Base-by-base conservation (phyloP, 805 yeast species). In the Zygotorulaspora sp. region DNA sequence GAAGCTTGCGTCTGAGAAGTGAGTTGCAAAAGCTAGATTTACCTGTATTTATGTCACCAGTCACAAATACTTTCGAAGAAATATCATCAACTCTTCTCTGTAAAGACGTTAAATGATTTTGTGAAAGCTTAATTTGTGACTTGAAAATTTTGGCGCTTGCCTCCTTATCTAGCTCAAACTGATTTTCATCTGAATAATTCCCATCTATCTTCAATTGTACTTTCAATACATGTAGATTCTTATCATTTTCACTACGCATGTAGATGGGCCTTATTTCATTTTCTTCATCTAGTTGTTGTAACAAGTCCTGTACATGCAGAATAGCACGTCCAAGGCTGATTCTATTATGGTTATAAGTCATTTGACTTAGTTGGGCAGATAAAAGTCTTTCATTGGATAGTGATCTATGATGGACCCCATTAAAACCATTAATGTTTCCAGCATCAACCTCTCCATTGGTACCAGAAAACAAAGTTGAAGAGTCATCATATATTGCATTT, bases 41-140 rank as follows among this genome's bases (percentile, higher is more conserved):
- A 3, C 99, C 99, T 0, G 98, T 83, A 57, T 92, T 92, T 48
- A 92, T 72, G 60, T 92, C 99, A 35, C 99, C 99, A 2, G 98
- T 94, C 25, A 92, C 89, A 44, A 92, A 79, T 1, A 92, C 97
- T 52, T 90, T 90, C 2, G 97, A 89, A 0, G 90, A 75, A 0
- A 92, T 86, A 52, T 94, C 96, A 47, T 83, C 92, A 11, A 92
- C 80, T 49, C 99, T 74, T 34, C 81, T 92, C 46, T 79, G 78
- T 44, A 94, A 66, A 12, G 88, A 76, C 6, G 65, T 52, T 34
- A 90, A 65, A 55, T 89, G 96, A 47, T 75, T 77, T 8, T 75
- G 62, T 13, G 82, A 80, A 43, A 76, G 80, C 9, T 66, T 51
- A 14, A 90, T 69, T 52, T 84, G 84, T 30, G 78, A 78, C 39